Conservation (phyloP, 352 stramenopile genomes). For the Globisporangium cystogenes region DNA sequence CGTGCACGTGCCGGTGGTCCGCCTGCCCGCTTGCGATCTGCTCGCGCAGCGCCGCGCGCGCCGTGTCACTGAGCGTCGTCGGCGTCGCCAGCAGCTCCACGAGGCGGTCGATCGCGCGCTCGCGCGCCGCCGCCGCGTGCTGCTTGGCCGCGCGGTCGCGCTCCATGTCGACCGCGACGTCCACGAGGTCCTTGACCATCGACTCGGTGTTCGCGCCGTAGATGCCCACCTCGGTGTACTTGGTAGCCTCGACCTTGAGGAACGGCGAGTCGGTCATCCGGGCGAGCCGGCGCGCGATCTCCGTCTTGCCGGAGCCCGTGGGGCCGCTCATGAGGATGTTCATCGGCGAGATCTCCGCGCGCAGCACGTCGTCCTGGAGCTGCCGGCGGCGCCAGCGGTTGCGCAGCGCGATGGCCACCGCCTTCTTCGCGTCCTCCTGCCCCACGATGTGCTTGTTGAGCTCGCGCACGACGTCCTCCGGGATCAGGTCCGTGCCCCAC, state of each 20-base stretch:
- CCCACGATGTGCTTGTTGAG: constrained; percentile 97
- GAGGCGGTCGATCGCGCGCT: constrained; percentile 89
- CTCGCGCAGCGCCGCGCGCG: constrained; percentile 42
- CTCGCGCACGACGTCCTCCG: constrained; percentile 89
- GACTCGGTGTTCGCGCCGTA: constrained; percentile 97
- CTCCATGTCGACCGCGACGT: constrained; percentile 93
- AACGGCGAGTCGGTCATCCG: constrained; percentile 98
- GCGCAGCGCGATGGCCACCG: constrained; percentile 97
- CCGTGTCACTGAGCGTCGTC: constrained; percentile 33
- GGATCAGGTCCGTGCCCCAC: constrained; percentile 56
- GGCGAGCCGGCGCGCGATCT: constrained; percentile 97
- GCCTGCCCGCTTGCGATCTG: constrained; percentile 53
- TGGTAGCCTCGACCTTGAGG: constrained; percentile 97
- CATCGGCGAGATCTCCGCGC: constrained; percentile 93
- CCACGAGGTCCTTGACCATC: constrained; percentile 98
- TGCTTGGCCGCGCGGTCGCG: constrained; percentile 69
- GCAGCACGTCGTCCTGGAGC: constrained; percentile 80
- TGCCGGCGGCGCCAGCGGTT: constrained; percentile 97
- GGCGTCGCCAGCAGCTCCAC: constrained; percentile 57
- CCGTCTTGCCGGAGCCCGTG: constrained; percentile 97
- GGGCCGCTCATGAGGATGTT: constrained; percentile 99
- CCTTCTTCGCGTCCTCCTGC: constrained; percentile 95
- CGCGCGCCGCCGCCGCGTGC: constrained; percentile 78
- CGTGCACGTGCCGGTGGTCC: constrained; percentile 43
- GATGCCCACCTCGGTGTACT: constrained; percentile 99